Conservation (phyloP, 805 yeast genomes). For the Ogataea ramenticola region DNA sequence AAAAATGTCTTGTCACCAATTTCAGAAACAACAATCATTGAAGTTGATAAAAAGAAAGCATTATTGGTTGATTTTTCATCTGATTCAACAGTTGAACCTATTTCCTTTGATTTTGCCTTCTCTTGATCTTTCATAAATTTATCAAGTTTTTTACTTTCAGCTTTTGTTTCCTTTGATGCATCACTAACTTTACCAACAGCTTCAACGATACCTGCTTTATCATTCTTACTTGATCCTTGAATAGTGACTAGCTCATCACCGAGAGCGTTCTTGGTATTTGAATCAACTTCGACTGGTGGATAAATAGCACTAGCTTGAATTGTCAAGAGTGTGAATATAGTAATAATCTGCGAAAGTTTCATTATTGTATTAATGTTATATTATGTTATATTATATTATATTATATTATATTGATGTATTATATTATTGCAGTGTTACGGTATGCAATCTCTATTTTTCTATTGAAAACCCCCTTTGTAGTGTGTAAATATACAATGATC, state of each 20-base stretch:
- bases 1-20: slow-evolving; percentile 96
- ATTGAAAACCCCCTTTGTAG: no score
- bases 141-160: slow-evolving; percentile 9
- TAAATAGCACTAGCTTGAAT: slow-evolving; percentile 12
- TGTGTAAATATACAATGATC: no score
- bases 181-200: not conserved
- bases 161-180: slow-evolving; percentile 2
- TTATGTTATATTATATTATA: no score
- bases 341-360: not conserved
- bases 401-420: no score
- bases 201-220: not conserved
- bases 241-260: slow-evolving; percentile 12
- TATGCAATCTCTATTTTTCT: no score
- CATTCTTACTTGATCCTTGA: slow-evolving; percentile 3
- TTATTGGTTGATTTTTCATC: slow-evolving; percentile 21
- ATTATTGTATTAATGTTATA: not conserved
- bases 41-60: slow-evolving; percentile 70
- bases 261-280: slow-evolving; percentile 4
- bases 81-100: slow-evolving; percentile 4
- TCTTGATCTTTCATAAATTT: slow-evolving; percentile 9
- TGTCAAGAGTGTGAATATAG: slow-evolving; percentile 4
- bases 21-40: slow-evolving; percentile 94
- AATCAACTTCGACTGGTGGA: slow-evolving; percentile 12
- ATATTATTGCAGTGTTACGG: no score
- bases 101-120: slow-evolving; percentile 9